Percentiles rank a stretch among this genome's conserved stretches.
These are phyloP conservation scores for Strobilomyces echinocephalus DNA, from an alignment of 768 basidiomycete species.

Conservation along the genomic window DNA sequence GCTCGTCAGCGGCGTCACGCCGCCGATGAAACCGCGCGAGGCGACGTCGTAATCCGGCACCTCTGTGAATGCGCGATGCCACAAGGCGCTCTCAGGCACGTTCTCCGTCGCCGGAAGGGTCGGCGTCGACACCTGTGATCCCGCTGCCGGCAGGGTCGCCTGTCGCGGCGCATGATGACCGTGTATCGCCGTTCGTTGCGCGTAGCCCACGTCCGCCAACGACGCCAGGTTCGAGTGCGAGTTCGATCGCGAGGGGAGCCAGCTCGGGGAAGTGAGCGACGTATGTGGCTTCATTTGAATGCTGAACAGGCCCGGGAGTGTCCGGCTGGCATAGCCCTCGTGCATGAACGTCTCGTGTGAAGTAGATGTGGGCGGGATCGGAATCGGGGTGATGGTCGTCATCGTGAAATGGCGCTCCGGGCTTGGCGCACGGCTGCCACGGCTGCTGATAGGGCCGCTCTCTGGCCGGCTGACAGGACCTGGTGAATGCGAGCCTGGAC, in stretches of 20 bases:
- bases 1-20: constrained; percentile 79
- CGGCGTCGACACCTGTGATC: constrained; percentile 1
- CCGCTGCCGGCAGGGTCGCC: background rate
- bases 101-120: constrained; percentile 11
- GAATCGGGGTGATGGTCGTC: background rate
- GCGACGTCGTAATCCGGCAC: constrained; percentile 87
- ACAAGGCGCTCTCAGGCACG: constrained; percentile 32
- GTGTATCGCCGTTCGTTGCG: constrained; percentile 5
- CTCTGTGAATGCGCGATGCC: constrained; percentile 64
- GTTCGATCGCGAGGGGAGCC: constrained; percentile 37
- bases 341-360: constrained; percentile 51
- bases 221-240: constrained; percentile 30
- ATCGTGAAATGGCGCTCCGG: constrained; percentile 43
- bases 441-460: constrained; percentile 31
- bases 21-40: constrained; percentile 83
- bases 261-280: constrained; percentile 38
- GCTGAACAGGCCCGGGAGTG: constrained; percentile 47
- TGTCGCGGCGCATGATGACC: background rate
- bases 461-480: constrained; percentile 25
- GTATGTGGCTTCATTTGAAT: constrained; percentile 63
- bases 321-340: constrained; percentile 45
- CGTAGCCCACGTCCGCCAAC: background rate
- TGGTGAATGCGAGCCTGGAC: constrained; percentile 15
- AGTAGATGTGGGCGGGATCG: constrained; percentile 11
- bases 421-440: constrained; percentile 48